These are phyloP conservation scores for Pinus albicaulis DNA, from an alignment of 75 land plant genomes.

Conservation along the genomic window DNA sequence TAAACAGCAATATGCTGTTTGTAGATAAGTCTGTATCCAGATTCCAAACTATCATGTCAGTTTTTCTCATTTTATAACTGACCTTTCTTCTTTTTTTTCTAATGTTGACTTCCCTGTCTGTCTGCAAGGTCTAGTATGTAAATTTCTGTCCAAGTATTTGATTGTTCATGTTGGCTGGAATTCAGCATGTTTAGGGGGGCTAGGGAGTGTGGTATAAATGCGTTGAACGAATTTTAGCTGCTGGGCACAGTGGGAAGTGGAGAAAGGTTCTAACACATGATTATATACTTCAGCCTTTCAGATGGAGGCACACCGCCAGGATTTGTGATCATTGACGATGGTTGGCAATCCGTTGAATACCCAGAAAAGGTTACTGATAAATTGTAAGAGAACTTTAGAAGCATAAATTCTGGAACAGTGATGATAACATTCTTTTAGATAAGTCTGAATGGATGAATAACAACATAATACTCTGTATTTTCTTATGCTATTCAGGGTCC, in stretches of 20 bases:
- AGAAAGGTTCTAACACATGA: neutral
- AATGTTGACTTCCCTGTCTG: too few relatives aligned
- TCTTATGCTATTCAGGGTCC: slow-evolving; percentile 16
- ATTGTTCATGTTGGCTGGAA: too few relatives aligned
- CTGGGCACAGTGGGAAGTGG: neutral
- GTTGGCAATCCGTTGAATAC: slow-evolving; percentile 86
- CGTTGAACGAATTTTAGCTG: neutral
- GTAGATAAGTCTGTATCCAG: too few relatives aligned
- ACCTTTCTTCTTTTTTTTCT: too few relatives aligned
- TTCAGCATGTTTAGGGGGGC: too few relatives aligned
- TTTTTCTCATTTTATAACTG: too few relatives aligned
- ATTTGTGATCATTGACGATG: slow-evolving; percentile 94
- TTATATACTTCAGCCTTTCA: slow-evolving; percentile 28
- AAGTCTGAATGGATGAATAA: neutral
- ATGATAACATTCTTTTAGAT: neutral
- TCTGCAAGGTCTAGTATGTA: too few relatives aligned
- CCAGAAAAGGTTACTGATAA: slow-evolving; percentile 19
- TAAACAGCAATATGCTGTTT: too few relatives aligned
- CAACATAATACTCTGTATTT: neutral
- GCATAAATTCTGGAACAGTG: neutral
- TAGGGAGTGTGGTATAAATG: too few relatives aligned
- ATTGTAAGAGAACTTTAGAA: neutral
- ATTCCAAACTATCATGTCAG: too few relatives aligned
- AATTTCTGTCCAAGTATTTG: too few relatives aligned
- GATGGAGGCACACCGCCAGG: slow-evolving; percentile 88